Evolutionary conservation across 192 early-diverging fungal species (phyloP), one percentile per base, ranked within the genome.

Genomic region (Allomyces arbusculus): DNA sequence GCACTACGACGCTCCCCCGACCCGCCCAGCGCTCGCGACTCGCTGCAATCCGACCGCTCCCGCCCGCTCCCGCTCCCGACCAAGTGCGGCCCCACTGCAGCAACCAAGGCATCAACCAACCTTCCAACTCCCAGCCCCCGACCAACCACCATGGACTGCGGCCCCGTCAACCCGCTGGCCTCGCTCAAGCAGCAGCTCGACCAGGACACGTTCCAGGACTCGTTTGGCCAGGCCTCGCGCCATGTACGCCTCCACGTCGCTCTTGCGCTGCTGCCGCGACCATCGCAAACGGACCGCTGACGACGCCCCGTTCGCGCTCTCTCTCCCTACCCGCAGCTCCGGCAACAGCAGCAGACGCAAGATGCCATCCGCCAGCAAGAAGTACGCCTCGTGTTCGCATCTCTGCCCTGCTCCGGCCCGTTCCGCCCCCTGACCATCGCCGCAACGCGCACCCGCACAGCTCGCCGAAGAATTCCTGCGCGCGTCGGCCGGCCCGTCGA

Each of bases 111-210:
- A 40, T 8, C 33, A 40, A 40, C 33, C 33, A 40, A 40, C 33
- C 33, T 40, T 40, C 33, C 33, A 40, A 8, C 33, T 0, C 3
- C 33, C 33, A 40, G 7, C 33, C 1, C 1, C 33, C 33, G 33
- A 40, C 33, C 2, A 40, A 8, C 33, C 33, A 40, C 33, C 33
- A 58, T 58, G 50, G 87, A 88, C 58, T 89, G 87, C 67, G 86
- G 85, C 8, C 85, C 85, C n/a, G 78, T 77, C 19, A 94, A 90
- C 69, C 80, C 89, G 16, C 81, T 91, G 76, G 72, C 66, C 44
- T 80, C 81, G 4, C 80, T 94, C 65, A 83, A 86, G 78, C 92
- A 94, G 71, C 87, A 86, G 71, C 80, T 92, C 69, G 71, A 84
- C 61, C 77, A 83, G 62, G 89, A 92, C 71, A 77, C 82, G 44